These are phyloP conservation scores for Coemansia furcata DNA, from an alignment of 192 early-diverging fungal species.

Conservation along the genomic window DNA sequence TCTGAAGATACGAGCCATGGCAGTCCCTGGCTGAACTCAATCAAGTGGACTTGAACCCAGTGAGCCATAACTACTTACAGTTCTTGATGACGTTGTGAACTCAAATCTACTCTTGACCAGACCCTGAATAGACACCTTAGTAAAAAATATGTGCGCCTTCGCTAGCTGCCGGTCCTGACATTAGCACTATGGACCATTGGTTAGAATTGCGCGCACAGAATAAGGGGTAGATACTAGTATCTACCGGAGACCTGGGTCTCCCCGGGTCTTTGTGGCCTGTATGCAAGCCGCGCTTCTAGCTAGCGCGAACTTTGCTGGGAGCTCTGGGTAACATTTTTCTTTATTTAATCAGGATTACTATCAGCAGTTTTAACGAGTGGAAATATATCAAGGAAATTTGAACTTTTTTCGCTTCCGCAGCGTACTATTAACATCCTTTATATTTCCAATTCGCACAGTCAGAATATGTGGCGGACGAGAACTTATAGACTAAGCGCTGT, in stretches of 20 bases:
- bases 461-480: background rate
- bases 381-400: background rate
- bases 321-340: background rate
- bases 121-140: background rate
- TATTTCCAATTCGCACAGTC: background rate
- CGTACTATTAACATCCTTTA: background rate
- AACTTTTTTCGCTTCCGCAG: background rate
- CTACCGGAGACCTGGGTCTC: conserved; percentile 9
- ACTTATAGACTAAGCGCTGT: background rate
- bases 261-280: conserved; percentile 14
- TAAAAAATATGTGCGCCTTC: conserved; percentile 20
- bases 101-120: background rate
- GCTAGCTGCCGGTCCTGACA: conserved; percentile 2
- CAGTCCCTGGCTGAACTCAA: background rate
- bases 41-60: background rate
- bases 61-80: background rate
- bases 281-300: conserved; percentile 3
- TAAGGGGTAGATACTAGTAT: conserved; percentile 4
- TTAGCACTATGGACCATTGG: background rate
- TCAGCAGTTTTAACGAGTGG: background rate
- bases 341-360: background rate
- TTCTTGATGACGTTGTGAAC: conserved; percentile 1
- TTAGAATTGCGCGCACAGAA: conserved; percentile 22
- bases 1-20: background rate
- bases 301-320: conserved; percentile 4